These are phyloP conservation scores for Raffaelea deltoideospora DNA, from an alignment of 2,329 filamentous ascomycete species.

Conservation along the genomic window DNA sequence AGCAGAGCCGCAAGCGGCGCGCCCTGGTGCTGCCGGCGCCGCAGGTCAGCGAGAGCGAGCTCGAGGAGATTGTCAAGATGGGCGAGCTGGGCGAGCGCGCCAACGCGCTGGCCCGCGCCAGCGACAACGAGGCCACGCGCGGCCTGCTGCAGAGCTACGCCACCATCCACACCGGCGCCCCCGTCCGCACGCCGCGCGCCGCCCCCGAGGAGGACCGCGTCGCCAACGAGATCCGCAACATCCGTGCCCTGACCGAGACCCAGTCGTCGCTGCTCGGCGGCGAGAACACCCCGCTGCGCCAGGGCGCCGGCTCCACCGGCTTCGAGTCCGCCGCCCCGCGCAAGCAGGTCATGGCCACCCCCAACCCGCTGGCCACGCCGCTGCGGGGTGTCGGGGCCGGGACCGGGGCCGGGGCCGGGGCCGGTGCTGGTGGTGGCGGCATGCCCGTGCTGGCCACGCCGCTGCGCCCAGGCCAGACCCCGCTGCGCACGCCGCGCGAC, in stretches of 20 bases:
- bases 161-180: constrained; percentile 63
- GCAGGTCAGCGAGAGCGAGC: constrained; percentile 80
- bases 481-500: constrained; percentile 63
- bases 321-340: constrained; percentile 75
- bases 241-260: constrained; percentile 79
- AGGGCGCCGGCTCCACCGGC: constrained; percentile 69
- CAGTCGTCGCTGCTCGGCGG: constrained; percentile 87
- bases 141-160: constrained; percentile 81
- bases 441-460: constrained; percentile 7
- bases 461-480: constrained; percentile 48
- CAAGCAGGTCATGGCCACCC: constrained; percentile 71
- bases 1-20: constrained; percentile 88
- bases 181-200: constrained; percentile 82
- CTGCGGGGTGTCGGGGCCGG: constrained; percentile 72
- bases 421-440: constrained; percentile 73
- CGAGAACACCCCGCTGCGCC: constrained; percentile 79
- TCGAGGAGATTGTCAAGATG: constrained; percentile 99
- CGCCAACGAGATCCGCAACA: constrained; percentile 91
- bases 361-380: constrained; percentile 89
- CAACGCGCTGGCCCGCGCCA: constrained; percentile 55
- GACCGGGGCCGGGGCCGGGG: constrained; percentile 37
- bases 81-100: constrained; percentile 85
- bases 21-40: constrained; percentile 71
- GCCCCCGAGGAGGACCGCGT: constrained; percentile 90
- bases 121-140: constrained; percentile 72